Conservation (phyloP, 2,329 filamentous ascomycete species). For the Ilyonectria mors-panacis region DNA sequence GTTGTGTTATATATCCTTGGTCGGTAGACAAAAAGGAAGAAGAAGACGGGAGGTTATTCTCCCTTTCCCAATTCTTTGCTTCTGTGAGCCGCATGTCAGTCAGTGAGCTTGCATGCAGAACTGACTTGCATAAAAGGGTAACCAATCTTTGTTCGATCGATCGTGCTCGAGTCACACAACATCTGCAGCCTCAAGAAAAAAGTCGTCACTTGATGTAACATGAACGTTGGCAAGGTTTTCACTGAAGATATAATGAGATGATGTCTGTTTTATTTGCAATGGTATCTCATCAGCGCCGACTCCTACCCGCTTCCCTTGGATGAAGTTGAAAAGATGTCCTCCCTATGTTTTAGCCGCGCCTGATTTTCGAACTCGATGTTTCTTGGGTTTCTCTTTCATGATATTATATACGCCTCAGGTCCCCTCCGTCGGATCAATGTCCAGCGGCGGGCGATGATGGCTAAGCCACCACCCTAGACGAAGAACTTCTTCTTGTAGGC, state of each 20-base stretch:
- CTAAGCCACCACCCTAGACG: conserved; percentile 52
- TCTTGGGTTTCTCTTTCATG: conserved; percentile 30
- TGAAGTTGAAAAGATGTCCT: conserved; percentile 44
- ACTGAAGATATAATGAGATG: background rate
- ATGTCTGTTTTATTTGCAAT: conserved; percentile 43
- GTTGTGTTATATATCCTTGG: conserved; percentile 17
- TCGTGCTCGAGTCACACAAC: conserved; percentile 3
- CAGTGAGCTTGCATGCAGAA: background rate
- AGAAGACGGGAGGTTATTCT: conserved; percentile 18
- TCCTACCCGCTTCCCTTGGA: conserved; percentile 47
- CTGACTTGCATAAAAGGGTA: background rate
- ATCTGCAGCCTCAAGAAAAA: background rate
- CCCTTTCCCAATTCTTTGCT: conserved; percentile 13
- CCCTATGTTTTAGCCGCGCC: conserved; percentile 29
- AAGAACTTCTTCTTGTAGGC: conserved; percentile 97
- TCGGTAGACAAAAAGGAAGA: conserved; percentile 24
- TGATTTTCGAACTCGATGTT: conserved; percentile 26
- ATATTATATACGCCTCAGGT: conserved; percentile 24
- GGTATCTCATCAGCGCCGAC: conserved; percentile 51
- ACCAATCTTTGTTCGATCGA: background rate
- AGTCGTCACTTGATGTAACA: background rate
- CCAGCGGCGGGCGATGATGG: background rate
- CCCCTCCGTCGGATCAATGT: conserved; percentile 6
- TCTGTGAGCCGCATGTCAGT: background rate
- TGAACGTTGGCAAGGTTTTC: background rate